Evolutionary conservation across 192 early-diverging fungal genomes (phyloP).

Genomic region (Rhizophagus prolifer): DNA sequence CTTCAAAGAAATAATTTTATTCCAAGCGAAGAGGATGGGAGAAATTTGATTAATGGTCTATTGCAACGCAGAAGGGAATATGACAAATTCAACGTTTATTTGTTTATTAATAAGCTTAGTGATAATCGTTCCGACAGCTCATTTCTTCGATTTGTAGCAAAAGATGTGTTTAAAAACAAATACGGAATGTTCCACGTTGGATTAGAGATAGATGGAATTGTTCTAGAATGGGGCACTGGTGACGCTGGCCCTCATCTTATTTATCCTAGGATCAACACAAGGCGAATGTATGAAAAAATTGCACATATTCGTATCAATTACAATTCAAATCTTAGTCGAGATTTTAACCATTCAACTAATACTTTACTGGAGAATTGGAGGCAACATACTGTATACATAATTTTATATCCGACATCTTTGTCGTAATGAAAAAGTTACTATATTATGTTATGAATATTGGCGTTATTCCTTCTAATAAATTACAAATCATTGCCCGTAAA

Average conservation of each 20-base stretch:
- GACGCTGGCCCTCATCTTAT: neutral
- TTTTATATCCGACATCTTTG: too few species aligned
- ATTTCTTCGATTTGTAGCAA: neutral
- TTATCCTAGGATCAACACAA: neutral
- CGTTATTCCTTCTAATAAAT: neutral
- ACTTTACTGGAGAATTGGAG: too few species aligned
- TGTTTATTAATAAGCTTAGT: neutral
- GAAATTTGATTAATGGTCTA: too few species aligned
- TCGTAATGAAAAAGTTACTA: too few species aligned
- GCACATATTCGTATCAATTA: neutral
- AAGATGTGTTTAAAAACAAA: too few species aligned
- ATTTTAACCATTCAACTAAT: too few species aligned
- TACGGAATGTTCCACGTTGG: constrained; percentile 17
- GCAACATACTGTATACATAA: too few species aligned
- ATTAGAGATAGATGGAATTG: neutral
- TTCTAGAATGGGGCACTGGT: constrained; percentile 6
- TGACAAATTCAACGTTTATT: neutral
- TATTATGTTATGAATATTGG: too few species aligned
- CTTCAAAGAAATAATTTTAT: too few species aligned
- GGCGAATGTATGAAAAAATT: neutral
- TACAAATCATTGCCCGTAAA: neutral
- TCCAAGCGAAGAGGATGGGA: too few species aligned
- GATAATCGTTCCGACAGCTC: neutral
- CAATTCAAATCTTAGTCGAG: too few species aligned
- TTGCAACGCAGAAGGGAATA: neutral